Conservation (phyloP, 2,329 filamentous ascomycete species). For the Arthrobotrys entomopaga region DNA sequence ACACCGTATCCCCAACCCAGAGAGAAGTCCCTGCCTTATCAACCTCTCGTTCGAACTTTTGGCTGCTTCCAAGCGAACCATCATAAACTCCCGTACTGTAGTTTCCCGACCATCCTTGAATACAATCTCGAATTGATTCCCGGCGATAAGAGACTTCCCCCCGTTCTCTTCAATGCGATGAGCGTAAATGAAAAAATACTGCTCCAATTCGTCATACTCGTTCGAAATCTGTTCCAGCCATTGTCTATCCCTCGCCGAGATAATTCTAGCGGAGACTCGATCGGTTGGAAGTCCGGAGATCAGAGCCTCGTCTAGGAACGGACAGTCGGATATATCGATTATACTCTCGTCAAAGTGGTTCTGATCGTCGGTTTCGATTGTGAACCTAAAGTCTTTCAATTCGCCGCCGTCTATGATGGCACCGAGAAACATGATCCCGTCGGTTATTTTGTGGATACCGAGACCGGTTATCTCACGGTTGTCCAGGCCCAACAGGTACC, state of each 20-base stretch:
- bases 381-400: not conserved
- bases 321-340: slow-evolving; percentile 12
- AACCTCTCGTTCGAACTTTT: not conserved
- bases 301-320: slow-evolving; percentile 28
- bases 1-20: not conserved
- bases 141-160: not conserved
- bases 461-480: slow-evolving; percentile 1
- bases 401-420: not conserved
- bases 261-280: not conserved
- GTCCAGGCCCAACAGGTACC: slow-evolving; percentile 1
- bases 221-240: slow-evolving; percentile 5
- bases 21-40: not conserved
- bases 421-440: not conserved
- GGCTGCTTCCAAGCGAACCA: not conserved
- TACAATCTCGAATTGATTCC: not conserved
- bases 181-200: slow-evolving; percentile 5
- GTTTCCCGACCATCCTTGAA: not conserved
- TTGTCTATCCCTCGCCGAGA: not conserved
- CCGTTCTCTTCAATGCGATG: not conserved
- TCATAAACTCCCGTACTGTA: slow-evolving; percentile 9
- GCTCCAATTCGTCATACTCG: slow-evolving; percentile 1
- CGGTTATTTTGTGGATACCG: not conserved
- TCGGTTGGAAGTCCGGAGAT: not conserved
- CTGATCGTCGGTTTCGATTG: slow-evolving; percentile 1
- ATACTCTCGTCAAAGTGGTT: not conserved